Base-by-base conservation (phyloP, 2,329 filamentous ascomycete species). In the Microdochium trichocladiopsis region DNA sequence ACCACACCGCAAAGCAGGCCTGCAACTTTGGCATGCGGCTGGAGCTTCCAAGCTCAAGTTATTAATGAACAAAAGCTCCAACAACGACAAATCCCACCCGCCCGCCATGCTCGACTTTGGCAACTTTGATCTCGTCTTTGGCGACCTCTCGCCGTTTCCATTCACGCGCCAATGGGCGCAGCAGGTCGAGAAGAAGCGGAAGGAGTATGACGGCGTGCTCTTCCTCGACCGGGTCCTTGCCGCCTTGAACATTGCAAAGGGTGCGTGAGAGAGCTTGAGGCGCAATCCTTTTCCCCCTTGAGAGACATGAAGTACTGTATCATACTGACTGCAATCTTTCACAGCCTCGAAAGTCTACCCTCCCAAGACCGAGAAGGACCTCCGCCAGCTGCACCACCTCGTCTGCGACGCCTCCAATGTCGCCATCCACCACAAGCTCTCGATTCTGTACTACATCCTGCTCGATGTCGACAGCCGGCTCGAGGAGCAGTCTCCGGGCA, bases 391-490 rank as follows among this genome's bases (percentile, higher is more conserved):
- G 5, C 85, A 92, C 69, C 74, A 83, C 55, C 81, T 84, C 54
- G 84, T 95, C 57, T 79, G 84, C 65, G 77, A 82, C 24, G 81
- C 72, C 49, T 57, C 76, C 51, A 73, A 72, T 49, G 83, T 86
- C 59, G 80, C 86, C 8, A 76, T 82, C 51, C 87, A 92, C 66
- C 86, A 92, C 71, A 92, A 92, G 67, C 83, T 91, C 58, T 89
- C 90, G 18, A 78, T 94, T 48, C 76, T 95, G 57, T 95, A 89
- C 74, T 95, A 95, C 66, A 74, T 95, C 37, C 78, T 95, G 2
- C 85, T 90, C 62, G 89, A 95, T 66, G 81, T 87, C 63, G 81
- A 86, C 61, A 69, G 73, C 37, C 68, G 72, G 25, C 74, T 78
- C 50, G 74, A 16, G 22, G 12, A 21, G n/a, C 48, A 75, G 21